Base-by-base conservation (phyloP, 2,329 filamentous ascomycete genomes). In the Ramularia collo-cygni region DNA sequence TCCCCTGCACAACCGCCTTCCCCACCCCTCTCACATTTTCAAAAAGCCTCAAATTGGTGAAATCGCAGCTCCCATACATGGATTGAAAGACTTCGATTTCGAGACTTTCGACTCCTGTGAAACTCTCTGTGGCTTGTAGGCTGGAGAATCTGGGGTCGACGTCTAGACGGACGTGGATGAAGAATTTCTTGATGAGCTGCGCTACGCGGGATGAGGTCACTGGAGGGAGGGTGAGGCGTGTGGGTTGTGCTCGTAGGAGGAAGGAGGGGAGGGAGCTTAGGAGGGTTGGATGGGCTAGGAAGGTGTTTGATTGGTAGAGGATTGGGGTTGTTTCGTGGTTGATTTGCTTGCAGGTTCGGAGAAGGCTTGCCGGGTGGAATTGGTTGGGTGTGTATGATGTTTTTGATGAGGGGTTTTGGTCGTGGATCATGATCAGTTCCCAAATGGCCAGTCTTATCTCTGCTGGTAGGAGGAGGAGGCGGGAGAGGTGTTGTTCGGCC, bases 391-490 rank as follows among this genome's bases (percentile, higher is more conserved):
- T 30, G 21, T 49, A 50, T 14, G 28, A 28, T 9, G 32, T 24
- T 18, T 26, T 19, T 28, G 38, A 30, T 8, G 50, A 34, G 21
- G 43, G n/a, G n/a, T n/a, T 40, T 34, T 43, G 9, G 39, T n/a
- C n/a, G n/a, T 38, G 46, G 14, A 52, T 29, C 10, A 69, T 59
- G 15, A 68, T 56, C 12, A 55, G 51, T 27, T 52, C 47, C 56
- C 66, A 74, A 29, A 83, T 72, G 51, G 79, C 70, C 39, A 80
- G 74, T 27, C 72, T 70, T 3, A 83, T 67, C 52, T 83, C 79
- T 6, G 68, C 66, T 21, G 81, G 71, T 2, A 83, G 67, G 16
- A 47, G 54, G 58, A 68, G 63, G 43, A 68, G 52, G 16, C 40
- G 49, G 17, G 41, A 53, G 26, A 40, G 14, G 12, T 31, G 43